phyloP scores from a whole-genome alignment of 305 asterid genomes.

The Lippia alba region DNA sequence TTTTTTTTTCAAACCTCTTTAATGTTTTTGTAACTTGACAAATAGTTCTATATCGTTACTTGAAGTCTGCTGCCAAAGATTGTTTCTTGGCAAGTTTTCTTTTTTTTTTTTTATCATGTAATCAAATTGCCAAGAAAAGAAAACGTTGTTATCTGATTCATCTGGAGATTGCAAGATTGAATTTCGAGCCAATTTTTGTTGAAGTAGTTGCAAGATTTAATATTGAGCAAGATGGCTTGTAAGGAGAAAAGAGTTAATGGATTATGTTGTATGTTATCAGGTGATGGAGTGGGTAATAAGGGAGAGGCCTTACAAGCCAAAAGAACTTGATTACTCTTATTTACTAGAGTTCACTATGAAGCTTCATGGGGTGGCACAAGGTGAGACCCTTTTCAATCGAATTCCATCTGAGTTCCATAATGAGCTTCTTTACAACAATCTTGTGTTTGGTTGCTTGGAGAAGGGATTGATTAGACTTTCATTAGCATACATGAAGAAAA shows the following conservation, averaged over 20 bases:
- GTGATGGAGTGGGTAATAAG: slow-evolving; percentile 98
- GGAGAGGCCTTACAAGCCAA: slow-evolving; percentile 87
- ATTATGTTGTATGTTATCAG: slow-evolving; percentile 42
- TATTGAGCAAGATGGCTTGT: slow-evolving; percentile 9
- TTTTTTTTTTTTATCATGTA: neutral
- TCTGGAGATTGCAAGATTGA: neutral
- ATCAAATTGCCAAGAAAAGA: neutral
- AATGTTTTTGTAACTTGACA: neutral
- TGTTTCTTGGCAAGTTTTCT: neutral
- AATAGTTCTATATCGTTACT: neutral
- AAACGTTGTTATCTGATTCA: neutral
- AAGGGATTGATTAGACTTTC: slow-evolving; percentile 75
- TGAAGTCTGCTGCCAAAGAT: neutral
- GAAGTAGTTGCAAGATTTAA: slow-evolving; percentile 15
- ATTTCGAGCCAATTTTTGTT: neutral
- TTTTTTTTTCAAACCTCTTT: neutral
- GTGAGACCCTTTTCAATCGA: slow-evolving; percentile 71
- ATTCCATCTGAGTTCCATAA: slow-evolving; percentile 78
- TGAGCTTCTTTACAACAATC: slow-evolving; percentile 78
- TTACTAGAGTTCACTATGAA: slow-evolving; percentile 84
- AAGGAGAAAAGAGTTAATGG: slow-evolving; percentile 3
- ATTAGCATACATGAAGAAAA: slow-evolving; percentile 80
- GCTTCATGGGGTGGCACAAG: slow-evolving; percentile 80
- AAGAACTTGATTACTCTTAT: slow-evolving; percentile 81
- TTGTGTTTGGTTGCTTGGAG: slow-evolving; percentile 89